phyloP scores from a whole-genome alignment of 2,329 filamentous ascomycete species.

The Xylaria sp. region DNA sequence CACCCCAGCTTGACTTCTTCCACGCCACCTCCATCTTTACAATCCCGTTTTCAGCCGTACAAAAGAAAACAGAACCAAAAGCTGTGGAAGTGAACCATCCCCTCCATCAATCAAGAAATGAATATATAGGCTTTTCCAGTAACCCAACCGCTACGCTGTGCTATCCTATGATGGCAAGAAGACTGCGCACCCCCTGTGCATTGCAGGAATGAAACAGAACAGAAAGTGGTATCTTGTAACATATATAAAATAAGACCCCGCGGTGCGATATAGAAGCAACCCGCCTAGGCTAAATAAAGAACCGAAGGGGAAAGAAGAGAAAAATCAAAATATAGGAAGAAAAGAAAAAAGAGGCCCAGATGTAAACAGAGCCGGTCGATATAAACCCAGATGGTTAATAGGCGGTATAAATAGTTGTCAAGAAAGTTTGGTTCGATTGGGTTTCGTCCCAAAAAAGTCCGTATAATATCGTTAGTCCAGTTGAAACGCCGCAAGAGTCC shows the following conservation, averaged over 20 bases:
- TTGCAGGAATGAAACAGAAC: constrained; percentile 34
- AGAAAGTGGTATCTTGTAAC: constrained; percentile 47
- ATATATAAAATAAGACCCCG: constrained; percentile 36
- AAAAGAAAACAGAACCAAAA: not conserved
- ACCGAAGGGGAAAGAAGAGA: not conserved
- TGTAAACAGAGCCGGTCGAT: constrained; percentile 6
- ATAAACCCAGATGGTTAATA: constrained; percentile 11
- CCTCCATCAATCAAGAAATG: constrained; percentile 12
- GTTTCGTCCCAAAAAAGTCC: constrained; percentile 40
- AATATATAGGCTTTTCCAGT: constrained; percentile 33
- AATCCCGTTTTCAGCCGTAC: not conserved
- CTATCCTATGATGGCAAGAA: constrained; percentile 26
- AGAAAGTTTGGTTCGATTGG: constrained; percentile 28
- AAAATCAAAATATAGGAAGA: not conserved
- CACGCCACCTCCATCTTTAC: not conserved
- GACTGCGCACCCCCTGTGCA: constrained; percentile 30
- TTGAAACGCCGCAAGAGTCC: constrained; percentile 34
- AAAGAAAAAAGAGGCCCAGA: not conserved
- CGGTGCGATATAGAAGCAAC: constrained; percentile 13
- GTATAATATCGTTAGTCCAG: constrained; percentile 38
- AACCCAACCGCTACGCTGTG: constrained; percentile 38
- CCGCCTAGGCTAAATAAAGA: constrained; percentile 1
- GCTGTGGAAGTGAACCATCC: constrained; percentile 26
- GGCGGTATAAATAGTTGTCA: constrained; percentile 30
- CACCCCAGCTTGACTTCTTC: not conserved